A percentile compares a stretch with the other conserved stretches of the same genome.
Conservation (phyloP, 139 green algal species). For the Yamagishiella unicocca region DNA sequence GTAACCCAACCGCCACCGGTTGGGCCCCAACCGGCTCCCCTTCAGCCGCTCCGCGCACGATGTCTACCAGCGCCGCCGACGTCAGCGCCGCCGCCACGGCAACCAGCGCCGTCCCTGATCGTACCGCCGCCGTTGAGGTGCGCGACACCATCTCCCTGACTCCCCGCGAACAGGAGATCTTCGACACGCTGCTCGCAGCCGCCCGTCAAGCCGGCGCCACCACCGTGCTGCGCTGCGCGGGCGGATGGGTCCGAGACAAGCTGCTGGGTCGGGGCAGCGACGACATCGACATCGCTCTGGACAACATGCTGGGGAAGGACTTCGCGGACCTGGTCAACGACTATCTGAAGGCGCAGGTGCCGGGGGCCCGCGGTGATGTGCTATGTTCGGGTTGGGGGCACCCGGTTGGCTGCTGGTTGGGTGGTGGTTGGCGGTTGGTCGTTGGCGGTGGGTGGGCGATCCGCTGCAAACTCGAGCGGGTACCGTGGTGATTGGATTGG, state of each 20-base stretch:
- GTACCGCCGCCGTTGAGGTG: not conserved
- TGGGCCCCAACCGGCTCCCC: too few relatives aligned
- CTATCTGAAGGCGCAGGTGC: conserved; percentile 43
- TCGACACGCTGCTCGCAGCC: conserved; percentile 81
- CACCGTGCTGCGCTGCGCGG: conserved; percentile 81
- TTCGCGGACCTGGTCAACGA: conserved; percentile 87
- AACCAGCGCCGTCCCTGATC: not conserved
- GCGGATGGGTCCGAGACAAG: conserved; percentile 98
- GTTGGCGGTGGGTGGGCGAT: too few relatives aligned
- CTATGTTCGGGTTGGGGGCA: too few relatives aligned
- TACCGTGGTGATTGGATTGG: too few relatives aligned
- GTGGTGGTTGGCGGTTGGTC: too few relatives aligned
- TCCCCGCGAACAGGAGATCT: conserved; percentile 79
- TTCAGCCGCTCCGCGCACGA: not conserved
- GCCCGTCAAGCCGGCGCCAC: conserved; percentile 59
- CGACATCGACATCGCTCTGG: conserved; percentile 98
- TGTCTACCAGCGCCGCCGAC: not conserved
- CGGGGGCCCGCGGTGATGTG: conserved; percentile 34
- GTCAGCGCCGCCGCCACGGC: not conserved
- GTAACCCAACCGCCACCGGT: not conserved
- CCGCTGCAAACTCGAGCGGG: too few relatives aligned
- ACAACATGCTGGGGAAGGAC: conserved; percentile 90
- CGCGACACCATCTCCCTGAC: conserved; percentile 73
- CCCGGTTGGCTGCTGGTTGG: too few relatives aligned
- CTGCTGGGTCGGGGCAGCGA: conserved; percentile 85